phyloP scores from a whole-genome alignment of 2,329 filamentous ascomycete species.

The Knoxdaviesia proteae region DNA sequence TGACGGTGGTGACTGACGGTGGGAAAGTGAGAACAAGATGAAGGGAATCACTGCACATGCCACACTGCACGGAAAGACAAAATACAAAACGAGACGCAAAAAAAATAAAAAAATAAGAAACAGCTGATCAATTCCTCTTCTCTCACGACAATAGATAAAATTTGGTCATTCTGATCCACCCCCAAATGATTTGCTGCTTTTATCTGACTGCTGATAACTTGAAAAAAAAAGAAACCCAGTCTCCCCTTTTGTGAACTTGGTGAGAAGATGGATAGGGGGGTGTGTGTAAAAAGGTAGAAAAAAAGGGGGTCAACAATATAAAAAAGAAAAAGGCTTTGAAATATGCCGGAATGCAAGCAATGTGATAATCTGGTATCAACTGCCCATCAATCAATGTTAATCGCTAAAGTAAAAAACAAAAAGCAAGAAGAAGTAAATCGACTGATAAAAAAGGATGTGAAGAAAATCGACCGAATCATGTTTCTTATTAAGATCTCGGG shows the following conservation, averaged over 20 bases:
- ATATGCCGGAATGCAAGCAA: constrained; percentile 4
- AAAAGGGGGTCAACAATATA: constrained; percentile 7
- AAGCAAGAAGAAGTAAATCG: constrained; percentile 11
- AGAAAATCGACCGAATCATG: too few relatives aligned
- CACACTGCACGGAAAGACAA: neutral
- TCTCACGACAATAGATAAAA: too few relatives aligned
- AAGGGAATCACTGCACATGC: neutral
- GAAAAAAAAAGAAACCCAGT: neutral
- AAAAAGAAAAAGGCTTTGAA: constrained; percentile 9
- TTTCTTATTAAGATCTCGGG: too few relatives aligned
- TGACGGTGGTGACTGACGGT: neutral
- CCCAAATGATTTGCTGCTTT: neutral
- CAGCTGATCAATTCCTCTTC: constrained; percentile 3
- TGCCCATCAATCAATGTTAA: constrained; percentile 4
- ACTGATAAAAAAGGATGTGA: constrained; percentile 6
- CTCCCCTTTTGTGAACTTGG: neutral
- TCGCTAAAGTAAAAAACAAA: constrained; percentile 11
- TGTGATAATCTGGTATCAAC: too few relatives aligned
- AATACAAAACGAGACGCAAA: constrained; percentile 9
- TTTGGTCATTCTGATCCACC: neutral
- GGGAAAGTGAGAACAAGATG: neutral
- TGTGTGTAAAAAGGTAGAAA: neutral
- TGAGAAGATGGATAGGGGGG: constrained; percentile 1
- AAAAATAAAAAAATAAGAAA: constrained; percentile 11
- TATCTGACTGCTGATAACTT: neutral